Base-by-base conservation (phyloP, 371 early-diverging fungal genomes). In the Mucor piriformis region DNA sequence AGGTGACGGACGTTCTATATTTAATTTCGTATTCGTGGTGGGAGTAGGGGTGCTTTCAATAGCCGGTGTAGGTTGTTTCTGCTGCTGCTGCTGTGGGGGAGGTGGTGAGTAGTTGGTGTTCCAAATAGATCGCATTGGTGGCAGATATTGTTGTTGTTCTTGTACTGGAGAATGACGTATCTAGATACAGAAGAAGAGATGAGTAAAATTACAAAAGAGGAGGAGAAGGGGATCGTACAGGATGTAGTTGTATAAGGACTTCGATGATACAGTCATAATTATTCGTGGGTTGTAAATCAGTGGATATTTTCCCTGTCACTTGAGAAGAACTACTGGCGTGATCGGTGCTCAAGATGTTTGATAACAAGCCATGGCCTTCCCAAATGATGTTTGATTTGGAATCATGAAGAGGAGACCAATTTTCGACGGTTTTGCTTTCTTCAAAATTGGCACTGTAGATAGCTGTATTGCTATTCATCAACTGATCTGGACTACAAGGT, bases 401-500 rank as follows among this genome's bases (percentile, higher is more conserved):
- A 38, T 67, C 58, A 29, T 67, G 61, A 32, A 59, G 62, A 33
- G 64, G 62, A 21, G 63, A 61, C 58, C 69, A 69, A 29, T 69
- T 64, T 32, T 69, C 61, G 0, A 49, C 61, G 8, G 69, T 61
- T n/a, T 47, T n/a, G 37, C 64, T 64, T 32, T 73, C 73, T 60
- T 73, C 70, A 29, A 70, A 73, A 51, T 73, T 73, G 7, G 70
- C 73, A 49, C 70, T 73, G 58, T 73, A 73, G 27, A 73, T 50
- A 50, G 73, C 73, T 10, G 67, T 62, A 42, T 73, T 64, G 23
- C 50, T 64, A 44, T 61, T 59, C 49, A 70, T 62, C 44, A 73
- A 64, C 50, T 70, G 70, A 67, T 73, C 73, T 20, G 73, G 73
- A 42, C 73, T 73, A 64, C 15, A 16, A 34, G 38, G 42, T 46